Percentiles rank a stretch among this genome's conserved stretches.
Conservation (phyloP, 1,139 yeast species). For the Debaryomyces sp. region DNA sequence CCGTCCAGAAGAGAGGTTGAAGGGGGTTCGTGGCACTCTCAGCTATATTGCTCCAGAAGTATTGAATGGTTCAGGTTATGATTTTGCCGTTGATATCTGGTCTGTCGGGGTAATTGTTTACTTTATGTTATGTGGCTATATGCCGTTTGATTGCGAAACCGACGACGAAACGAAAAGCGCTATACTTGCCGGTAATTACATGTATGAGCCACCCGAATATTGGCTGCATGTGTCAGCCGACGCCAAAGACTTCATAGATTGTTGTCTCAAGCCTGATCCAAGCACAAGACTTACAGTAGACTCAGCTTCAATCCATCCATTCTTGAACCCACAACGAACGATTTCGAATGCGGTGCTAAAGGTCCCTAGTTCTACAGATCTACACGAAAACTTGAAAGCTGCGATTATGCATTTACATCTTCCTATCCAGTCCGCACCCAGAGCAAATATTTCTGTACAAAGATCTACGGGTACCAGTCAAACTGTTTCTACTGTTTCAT, state of each 20-base stretch:
- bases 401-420: not conserved
- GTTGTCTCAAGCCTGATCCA: conserved; percentile 55
- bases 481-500: conserved; percentile 5
- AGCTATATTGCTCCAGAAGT: conserved; percentile 80
- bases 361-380: not conserved
- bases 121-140: conserved; percentile 72
- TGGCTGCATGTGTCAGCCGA: conserved; percentile 57
- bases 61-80: conserved; percentile 55
- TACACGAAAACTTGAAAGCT: not conserved
- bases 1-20: conserved; percentile 26
- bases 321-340: conserved; percentile 23
- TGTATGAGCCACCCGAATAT: conserved; percentile 61
- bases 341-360: no score
- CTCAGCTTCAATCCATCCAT: conserved; percentile 53
- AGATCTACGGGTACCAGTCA: conserved; percentile 1
- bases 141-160: conserved; percentile 79
- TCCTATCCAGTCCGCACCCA: not conserved
- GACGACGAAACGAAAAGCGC: conserved; percentile 71
- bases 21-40: conserved; percentile 60
- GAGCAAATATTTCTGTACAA: not conserved
- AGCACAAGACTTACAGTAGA: conserved; percentile 49
- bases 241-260: conserved; percentile 61
- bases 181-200: conserved; percentile 56
- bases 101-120: conserved; percentile 75
- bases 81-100: conserved; percentile 71